phyloP scores from a whole-genome alignment of 805 yeast species.

The Zygoascus biomembranicola region DNA sequence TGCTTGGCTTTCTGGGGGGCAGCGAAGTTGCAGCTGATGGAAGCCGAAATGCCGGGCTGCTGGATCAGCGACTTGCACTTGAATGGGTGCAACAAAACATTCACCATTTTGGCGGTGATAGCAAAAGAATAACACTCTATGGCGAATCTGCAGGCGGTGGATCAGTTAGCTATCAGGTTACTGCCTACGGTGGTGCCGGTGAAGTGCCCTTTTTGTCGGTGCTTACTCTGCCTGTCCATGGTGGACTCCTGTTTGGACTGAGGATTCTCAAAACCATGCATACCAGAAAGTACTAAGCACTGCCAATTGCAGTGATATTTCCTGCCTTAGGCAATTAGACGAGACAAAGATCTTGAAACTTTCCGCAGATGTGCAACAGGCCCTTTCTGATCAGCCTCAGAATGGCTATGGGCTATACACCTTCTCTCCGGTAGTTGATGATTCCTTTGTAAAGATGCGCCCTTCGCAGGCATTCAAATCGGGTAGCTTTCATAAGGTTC shows the following conservation, averaged over 20 bases:
- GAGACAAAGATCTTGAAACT: conserved; percentile 1
- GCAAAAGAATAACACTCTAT: conserved; percentile 27
- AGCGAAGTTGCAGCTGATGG: conserved; percentile 14
- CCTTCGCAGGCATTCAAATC: conserved; percentile 4
- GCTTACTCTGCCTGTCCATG: conserved; percentile 12
- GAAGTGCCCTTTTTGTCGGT: conserved; percentile 6
- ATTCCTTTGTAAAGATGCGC: conserved; percentile 5
- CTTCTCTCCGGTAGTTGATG: conserved; percentile 14
- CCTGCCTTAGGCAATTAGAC: conserved; percentile 8
- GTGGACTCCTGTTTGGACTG: conserved; percentile 10
- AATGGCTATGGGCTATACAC: conserved; percentile 9
- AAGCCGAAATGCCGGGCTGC: conserved; percentile 28
- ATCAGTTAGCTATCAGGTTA: conserved; percentile 9
- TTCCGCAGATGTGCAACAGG: background rate
- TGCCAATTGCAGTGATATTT: conserved; percentile 7
- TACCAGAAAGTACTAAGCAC: conserved; percentile 4
- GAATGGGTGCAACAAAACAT: conserved; percentile 32
- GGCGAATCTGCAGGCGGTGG: conserved; percentile 33
- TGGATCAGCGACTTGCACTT: conserved; percentile 31
- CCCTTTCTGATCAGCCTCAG: conserved; percentile 4
- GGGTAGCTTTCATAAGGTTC: conserved; percentile 11
- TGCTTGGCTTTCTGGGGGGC: conserved; percentile 29
- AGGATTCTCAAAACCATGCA: conserved; percentile 6
- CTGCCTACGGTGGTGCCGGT: conserved; percentile 11
- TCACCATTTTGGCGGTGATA: conserved; percentile 31